A percentile compares a stretch with the other conserved stretches of the same genome.
Conservation (phyloP, 371 early-diverging fungal genomes). For the Rhizopus microsporus region DNA sequence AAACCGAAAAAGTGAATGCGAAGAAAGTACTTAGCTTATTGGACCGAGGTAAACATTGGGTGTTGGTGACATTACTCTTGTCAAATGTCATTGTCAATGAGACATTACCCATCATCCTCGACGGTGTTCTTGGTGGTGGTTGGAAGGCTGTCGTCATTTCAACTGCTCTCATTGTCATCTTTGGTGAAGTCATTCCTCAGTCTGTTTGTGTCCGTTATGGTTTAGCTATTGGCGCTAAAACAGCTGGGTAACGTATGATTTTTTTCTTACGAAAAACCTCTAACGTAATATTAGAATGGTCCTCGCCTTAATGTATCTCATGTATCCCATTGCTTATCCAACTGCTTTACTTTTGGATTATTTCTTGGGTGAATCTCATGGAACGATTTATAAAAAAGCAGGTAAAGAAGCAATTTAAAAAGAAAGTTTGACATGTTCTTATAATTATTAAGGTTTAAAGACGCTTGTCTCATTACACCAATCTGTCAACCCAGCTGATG, state of each 20-base stretch:
- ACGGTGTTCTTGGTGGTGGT: conserved; percentile 76
- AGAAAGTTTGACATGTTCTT: background rate
- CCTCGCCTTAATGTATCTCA: conserved; percentile 61
- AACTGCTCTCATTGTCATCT: conserved; percentile 85
- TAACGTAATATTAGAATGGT: conserved; percentile 44
- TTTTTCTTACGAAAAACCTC: background rate
- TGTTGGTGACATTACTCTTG: conserved; percentile 87
- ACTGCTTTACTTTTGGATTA: conserved; percentile 78
- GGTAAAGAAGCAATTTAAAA: conserved; percentile 16
- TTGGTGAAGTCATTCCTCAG: conserved; percentile 79
- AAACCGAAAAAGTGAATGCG: conserved; percentile 66
- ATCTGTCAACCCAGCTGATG: conserved; percentile 60
- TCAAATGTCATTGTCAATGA: conserved; percentile 94
- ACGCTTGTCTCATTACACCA: conserved; percentile 89
- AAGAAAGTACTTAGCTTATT: conserved; percentile 68
- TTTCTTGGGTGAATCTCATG: conserved; percentile 82
- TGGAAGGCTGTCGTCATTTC: conserved; percentile 89
- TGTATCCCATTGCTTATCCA: conserved; percentile 81
- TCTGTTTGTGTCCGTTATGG: conserved; percentile 72
- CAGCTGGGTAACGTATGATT: conserved; percentile 47
- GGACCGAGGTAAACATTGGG: conserved; percentile 78
- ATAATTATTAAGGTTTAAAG: conserved; percentile 61
- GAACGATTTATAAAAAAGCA: conserved; percentile 78
- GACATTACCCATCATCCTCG: conserved; percentile 91
- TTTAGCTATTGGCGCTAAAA: conserved; percentile 79